Evolutionary conservation across 1,139 yeast genomes (phyloP).

Genomic region (Taphrina populina): DNA sequence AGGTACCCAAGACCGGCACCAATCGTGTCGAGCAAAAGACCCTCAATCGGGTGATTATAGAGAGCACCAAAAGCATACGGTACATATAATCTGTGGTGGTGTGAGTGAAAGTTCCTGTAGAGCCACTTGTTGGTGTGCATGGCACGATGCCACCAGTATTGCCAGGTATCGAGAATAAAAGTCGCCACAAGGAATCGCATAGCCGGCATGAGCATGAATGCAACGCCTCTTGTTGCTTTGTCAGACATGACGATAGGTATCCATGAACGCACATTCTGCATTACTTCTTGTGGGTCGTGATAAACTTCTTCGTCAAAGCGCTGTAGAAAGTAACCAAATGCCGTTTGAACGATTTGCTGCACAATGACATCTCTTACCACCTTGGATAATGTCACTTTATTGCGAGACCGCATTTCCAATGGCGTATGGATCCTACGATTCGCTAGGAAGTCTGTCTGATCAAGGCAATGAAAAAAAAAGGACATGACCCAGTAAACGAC

Average conservation of each 20-base stretch:
- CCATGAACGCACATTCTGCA: constrained; percentile 50
- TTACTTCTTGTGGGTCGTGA: constrained; percentile 62
- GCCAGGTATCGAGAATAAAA: constrained; percentile 87
- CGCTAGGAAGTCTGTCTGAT: constrained; percentile 58
- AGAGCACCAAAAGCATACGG: constrained; percentile 97
- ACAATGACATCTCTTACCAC: constrained; percentile 77
- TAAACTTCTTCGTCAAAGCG: constrained; percentile 54
- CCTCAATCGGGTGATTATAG: constrained; percentile 91
- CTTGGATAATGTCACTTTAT: constrained; percentile 66
- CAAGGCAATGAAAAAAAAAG: constrained; percentile 64
- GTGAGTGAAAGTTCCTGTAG: constrained; percentile 81
- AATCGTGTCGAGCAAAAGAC: constrained; percentile 81
- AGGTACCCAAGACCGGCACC: constrained; percentile 86
- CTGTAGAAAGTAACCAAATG: constrained; percentile 60
- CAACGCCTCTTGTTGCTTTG: constrained; percentile 24
- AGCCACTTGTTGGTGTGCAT: constrained; percentile 81
- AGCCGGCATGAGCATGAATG: constrained; percentile 57
- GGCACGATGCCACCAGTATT: constrained; percentile 77
- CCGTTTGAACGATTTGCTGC: constrained; percentile 80
- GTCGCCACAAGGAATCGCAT: constrained; percentile 63
- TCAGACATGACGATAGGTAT: constrained; percentile 46
- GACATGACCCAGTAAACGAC: constrained; percentile 82
- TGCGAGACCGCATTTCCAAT: constrained; percentile 72
- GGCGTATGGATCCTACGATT: constrained; percentile 86
- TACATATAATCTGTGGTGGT: constrained; percentile 89